These are phyloP conservation scores for Acer yangbiense DNA, from an alignment of 345 rosid species.

Conservation along the genomic window DNA sequence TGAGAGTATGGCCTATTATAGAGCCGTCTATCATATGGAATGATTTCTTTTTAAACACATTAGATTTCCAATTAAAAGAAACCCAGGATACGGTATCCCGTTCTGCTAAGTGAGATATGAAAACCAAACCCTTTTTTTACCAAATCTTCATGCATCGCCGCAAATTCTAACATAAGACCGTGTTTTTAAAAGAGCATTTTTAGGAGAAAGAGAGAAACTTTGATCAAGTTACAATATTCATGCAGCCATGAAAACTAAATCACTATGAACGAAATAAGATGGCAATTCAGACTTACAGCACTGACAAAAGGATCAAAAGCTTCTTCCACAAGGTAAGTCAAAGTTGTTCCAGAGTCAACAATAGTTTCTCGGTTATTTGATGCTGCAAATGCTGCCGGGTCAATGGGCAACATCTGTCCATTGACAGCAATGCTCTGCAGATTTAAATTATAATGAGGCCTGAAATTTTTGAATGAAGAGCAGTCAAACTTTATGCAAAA, in stretches of 20 bases:
- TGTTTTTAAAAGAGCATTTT: neutral
- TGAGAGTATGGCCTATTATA: neutral
- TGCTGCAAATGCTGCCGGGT: slow-evolving; percentile 65
- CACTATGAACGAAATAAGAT: slow-evolving; percentile 12
- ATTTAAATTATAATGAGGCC: slow-evolving; percentile 95
- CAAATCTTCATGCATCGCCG: neutral
- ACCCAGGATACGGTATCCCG: neutral
- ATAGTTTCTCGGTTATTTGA: slow-evolving; percentile 83
- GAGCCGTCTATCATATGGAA: neutral
- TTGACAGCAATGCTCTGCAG: slow-evolving; percentile 75
- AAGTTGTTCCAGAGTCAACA: slow-evolving; percentile 96
- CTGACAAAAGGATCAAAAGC: slow-evolving; percentile 78
- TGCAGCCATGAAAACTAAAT: neutral
- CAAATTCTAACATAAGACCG: neutral
- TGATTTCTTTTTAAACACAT: neutral
- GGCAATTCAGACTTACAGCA: slow-evolving; percentile 64
- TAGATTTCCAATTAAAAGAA: too few relatives aligned
- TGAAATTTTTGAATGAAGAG: slow-evolving; percentile 39
- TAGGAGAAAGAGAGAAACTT: neutral
- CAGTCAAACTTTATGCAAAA: slow-evolving; percentile 23
- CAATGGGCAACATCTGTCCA: slow-evolving; percentile 68
- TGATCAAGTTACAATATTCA: neutral
- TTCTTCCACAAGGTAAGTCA: slow-evolving; percentile 87
- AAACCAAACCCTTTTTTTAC: neutral
- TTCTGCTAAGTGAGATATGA: neutral